These are phyloP conservation scores for Fusarium miscanthi DNA, from an alignment of 2,329 filamentous ascomycete genomes.

Conservation along the genomic window DNA sequence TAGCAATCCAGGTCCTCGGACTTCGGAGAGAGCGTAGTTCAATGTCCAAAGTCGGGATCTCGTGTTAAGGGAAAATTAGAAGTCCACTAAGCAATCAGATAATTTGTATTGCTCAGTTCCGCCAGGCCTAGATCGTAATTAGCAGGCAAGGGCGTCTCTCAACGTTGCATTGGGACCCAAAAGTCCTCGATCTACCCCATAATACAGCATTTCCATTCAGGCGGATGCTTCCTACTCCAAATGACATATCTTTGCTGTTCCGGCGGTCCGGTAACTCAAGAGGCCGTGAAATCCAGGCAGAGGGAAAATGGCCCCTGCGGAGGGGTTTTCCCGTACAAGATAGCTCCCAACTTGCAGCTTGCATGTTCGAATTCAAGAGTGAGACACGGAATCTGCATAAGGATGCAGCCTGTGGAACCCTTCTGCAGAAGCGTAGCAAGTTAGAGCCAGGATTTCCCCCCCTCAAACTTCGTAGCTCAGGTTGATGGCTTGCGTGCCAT, in stretches of 20 bases:
- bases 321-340: conserved; percentile 31
- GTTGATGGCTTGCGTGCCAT: background rate
- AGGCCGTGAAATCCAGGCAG: background rate
- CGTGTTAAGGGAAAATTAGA: background rate
- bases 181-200: background rate
- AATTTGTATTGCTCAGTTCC: background rate
- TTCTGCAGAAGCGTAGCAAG: conserved; percentile 11
- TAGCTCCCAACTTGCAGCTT: conserved; percentile 29
- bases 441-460: background rate
- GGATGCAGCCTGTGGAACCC: conserved; percentile 23
- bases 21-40: background rate
- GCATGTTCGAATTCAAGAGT: conserved; percentile 15
- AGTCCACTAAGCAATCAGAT: background rate
- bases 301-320: background rate
- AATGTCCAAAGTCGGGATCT: background rate
- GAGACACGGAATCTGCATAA: conserved; percentile 21
- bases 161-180: conserved; percentile 13
- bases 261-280: conserved; percentile 18
- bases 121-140: background rate
- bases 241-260: conserved; percentile 8
- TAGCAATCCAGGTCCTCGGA: background rate
- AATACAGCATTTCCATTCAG: conserved; percentile 1
- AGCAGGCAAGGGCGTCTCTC: background rate
- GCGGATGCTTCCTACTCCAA: background rate
- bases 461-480: conserved; percentile 8